phyloP scores from a whole-genome alignment of 306 rosid genomes.

The Begonia loranthoides region DNA sequence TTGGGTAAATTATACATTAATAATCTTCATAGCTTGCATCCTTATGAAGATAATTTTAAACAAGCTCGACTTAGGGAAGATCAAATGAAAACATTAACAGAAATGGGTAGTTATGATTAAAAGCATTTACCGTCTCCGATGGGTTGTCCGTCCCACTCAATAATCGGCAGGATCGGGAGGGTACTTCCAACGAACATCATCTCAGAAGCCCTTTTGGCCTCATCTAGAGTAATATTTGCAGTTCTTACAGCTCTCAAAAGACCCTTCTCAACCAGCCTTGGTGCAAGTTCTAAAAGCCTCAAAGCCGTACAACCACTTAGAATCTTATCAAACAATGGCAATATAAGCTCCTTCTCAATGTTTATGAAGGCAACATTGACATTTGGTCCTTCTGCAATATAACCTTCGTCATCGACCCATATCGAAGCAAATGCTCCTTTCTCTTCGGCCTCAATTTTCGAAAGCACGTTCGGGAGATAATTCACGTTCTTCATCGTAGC shows the following conservation, averaged over 20 bases:
- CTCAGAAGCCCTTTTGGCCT: slow-evolving; percentile 58
- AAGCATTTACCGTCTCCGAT: slow-evolving; percentile 54
- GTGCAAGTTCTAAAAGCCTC: slow-evolving; percentile 66
- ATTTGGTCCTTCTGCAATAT: slow-evolving; percentile 91
- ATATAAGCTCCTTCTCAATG: slow-evolving; percentile 60
- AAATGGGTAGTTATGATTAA: neutral
- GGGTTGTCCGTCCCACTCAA: slow-evolving; percentile 61
- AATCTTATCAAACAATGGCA: slow-evolving; percentile 64
- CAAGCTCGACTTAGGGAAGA: too few relatives aligned
- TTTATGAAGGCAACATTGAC: slow-evolving; percentile 81
- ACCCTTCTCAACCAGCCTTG: slow-evolving; percentile 54
- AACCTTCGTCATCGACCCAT: slow-evolving; percentile 83
- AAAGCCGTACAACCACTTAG: slow-evolving; percentile 62
- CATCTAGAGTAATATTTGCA: slow-evolving; percentile 33
- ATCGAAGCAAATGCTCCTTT: slow-evolving; percentile 64
- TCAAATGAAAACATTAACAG: too few relatives aligned
- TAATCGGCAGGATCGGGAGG: slow-evolving; percentile 75
- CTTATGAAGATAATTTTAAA: too few relatives aligned
- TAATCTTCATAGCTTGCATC: neutral
- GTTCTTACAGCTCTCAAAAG: slow-evolving; percentile 33
- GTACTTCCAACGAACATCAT: slow-evolving; percentile 96
- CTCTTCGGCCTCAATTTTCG: slow-evolving; percentile 79
- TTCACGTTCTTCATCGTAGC: slow-evolving; percentile 80
- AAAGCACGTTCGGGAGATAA: slow-evolving; percentile 78
- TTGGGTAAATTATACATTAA: neutral